Conservation (phyloP, 768 basidiomycete genomes). For the Rickenella mellea region DNA sequence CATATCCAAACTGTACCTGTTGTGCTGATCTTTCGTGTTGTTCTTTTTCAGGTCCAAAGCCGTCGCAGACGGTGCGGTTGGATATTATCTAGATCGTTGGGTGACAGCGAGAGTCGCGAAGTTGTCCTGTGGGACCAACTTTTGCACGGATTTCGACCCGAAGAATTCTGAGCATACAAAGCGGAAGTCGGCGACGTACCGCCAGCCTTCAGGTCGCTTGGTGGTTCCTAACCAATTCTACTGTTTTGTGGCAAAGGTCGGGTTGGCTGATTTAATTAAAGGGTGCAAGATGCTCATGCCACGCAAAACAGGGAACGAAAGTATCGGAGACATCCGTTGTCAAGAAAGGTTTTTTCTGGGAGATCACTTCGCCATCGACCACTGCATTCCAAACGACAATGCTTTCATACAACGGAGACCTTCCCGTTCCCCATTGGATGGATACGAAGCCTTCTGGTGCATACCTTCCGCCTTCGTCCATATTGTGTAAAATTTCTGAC, state of each 20-base stretch:
- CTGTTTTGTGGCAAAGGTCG: not conserved
- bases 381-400: too few species aligned
- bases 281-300: too few species aligned
- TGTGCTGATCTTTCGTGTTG: constrained; percentile 2
- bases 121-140: constrained; percentile 37
- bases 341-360: too few species aligned
- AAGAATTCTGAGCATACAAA: not conserved
- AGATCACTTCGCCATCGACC: too few species aligned
- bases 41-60: constrained; percentile 31
- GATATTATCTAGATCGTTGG: constrained; percentile 34
- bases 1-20: not conserved
- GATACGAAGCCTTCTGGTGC: too few species aligned
- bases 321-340: too few species aligned
- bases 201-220: not conserved
- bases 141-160: constrained; percentile 25
- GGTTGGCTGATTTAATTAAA: not conserved
- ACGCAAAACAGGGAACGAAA: too few species aligned
- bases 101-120: constrained; percentile 39
- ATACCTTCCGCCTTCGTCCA: not conserved
- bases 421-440: not conserved
- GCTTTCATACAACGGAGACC: not conserved
- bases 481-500: not conserved
- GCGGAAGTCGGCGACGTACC: not conserved
- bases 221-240: not conserved
- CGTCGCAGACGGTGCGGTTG: constrained; percentile 42